phyloP scores from a whole-genome alignment of 1,284 basidiomycete species.

The Marasmius oreades region DNA sequence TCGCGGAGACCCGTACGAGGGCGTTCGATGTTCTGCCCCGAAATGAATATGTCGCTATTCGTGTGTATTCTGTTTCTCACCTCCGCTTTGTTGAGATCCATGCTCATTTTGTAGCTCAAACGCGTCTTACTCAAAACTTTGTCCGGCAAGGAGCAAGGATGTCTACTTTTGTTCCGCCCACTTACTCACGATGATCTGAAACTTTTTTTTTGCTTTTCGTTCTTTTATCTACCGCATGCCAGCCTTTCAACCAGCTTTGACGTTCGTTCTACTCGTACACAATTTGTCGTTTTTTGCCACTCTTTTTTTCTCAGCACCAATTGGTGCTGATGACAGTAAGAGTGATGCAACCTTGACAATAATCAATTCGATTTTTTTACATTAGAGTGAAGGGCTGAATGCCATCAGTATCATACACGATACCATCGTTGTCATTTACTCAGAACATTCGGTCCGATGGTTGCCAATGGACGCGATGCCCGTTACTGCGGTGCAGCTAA shows the following conservation, averaged over 20 bases:
- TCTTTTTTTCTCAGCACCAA: not conserved
- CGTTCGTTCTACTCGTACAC: not conserved
- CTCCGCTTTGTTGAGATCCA: slow-evolving; percentile 15
- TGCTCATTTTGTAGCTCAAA: slow-evolving; percentile 39
- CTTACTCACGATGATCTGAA: slow-evolving; percentile 4
- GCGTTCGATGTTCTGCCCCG: slow-evolving; percentile 76
- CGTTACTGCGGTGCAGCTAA: too few species aligned
- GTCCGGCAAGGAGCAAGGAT: slow-evolving; percentile 77
- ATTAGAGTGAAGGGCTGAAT: too few species aligned
- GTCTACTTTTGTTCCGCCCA: slow-evolving; percentile 41
- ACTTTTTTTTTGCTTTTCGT: not conserved
- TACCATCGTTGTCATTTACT: not conserved
- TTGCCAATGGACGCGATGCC: too few species aligned
- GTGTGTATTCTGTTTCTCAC: slow-evolving; percentile 44
- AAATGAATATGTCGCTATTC: slow-evolving; percentile 71
- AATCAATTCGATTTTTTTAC: not conserved
- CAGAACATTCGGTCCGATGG: too few species aligned
- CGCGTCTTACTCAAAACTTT: slow-evolving; percentile 63
- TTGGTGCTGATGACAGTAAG: not conserved
- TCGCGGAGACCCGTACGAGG: slow-evolving; percentile 68
- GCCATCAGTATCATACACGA: too few species aligned
- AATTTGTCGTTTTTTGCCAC: not conserved
- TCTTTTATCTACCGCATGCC: not conserved
- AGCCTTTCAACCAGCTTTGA: not conserved
- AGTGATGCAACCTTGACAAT: not conserved